Base-by-base conservation (phyloP, 345 rosid genomes). In the Arabis alpina region DNA sequence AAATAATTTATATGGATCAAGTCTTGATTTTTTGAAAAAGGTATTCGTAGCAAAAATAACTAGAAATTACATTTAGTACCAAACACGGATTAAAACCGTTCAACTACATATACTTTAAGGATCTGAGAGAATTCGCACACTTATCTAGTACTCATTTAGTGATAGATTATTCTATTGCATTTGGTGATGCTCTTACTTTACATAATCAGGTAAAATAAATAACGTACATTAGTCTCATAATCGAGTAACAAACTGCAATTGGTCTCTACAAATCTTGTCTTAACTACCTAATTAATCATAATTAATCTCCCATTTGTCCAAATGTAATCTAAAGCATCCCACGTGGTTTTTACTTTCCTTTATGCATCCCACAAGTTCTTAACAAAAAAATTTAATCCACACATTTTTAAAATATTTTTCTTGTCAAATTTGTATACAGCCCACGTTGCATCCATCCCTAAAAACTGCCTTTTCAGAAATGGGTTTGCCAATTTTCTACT, bases 271-370 rank as follows among this genome's bases (percentile, higher is more conserved):
- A 19, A 19, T 19, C 23, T 19, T 19, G 23, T 19, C 23, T 19
- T 19, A 19, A 63, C 50, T 45, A 52, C 25, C 71, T 27, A 45
- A 36, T 8, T 36, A 62, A 14, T 14, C 32, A 34, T 44, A 44
- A 19, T 19, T 45, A 44, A 34, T 42, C 39, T 54, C 48, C 15
- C 14, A 28, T 64, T 72, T 47, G 50, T 64, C 64, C 70, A 50
- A 70, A 51, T 53, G 57, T 58, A 74, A 74, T 61, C 65, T 72
- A 66, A 68, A 47, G 78, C 86, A 82, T 47, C 76, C 83, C 88
- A 82, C 79, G 82, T 82, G 89, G 61, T 32, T 9, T 64, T 6
- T 66, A 70, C 80, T 79, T 80, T 68, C 74, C 72, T 59, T 60
- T 64, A 67, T 53, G 55, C 67, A 67, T 53, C 49, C 58, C 54